Evolutionary conservation across 345 rosid genomes (phyloP).

Genomic region (Pugionium cornutum): DNA sequence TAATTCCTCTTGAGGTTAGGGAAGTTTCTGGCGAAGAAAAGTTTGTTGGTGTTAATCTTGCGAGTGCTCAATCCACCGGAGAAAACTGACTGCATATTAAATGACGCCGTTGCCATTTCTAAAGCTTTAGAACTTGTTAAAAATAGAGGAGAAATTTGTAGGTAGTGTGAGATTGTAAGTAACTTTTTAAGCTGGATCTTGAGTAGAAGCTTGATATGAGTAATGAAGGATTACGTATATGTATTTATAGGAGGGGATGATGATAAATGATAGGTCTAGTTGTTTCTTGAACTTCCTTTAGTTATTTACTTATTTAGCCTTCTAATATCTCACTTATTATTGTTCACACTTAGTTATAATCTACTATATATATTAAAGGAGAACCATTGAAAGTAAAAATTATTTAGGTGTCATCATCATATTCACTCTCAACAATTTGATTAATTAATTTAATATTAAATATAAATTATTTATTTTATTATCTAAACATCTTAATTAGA

Average conservation of each 20-base stretch:
- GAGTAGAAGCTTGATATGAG: slow-evolving; percentile 23
- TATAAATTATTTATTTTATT: too few relatives aligned
- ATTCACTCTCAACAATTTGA: too few relatives aligned
- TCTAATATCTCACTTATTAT: not conserved
- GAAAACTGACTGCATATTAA: slow-evolving; percentile 48
- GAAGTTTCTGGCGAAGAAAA: slow-evolving; percentile 22
- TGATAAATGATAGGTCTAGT: slow-evolving; percentile 23
- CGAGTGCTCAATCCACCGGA: slow-evolving; percentile 30
- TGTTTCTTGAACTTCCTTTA: slow-evolving; percentile 24
- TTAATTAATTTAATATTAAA: too few relatives aligned
- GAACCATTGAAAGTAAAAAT: too few relatives aligned
- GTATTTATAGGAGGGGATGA: slow-evolving; percentile 34
- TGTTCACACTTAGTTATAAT: too few relatives aligned
- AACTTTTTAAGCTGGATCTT: not conserved
- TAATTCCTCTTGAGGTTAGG: slow-evolving; percentile 36
- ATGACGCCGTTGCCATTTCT: slow-evolving; percentile 49
- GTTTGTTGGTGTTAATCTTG: slow-evolving; percentile 35
- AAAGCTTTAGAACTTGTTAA: not conserved
- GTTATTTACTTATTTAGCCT: slow-evolving; percentile 28
- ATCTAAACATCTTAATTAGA: too few relatives aligned
- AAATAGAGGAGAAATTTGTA: not conserved
- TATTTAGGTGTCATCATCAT: too few relatives aligned
- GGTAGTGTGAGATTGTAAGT: not conserved
- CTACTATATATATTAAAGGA: too few relatives aligned
- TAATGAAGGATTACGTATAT: not conserved